Evolutionary conservation across 768 basidiomycete genomes (phyloP), one percentile per base, ranked within the genome.

Genomic region (Boletus rufocinnamomeus): DNA sequence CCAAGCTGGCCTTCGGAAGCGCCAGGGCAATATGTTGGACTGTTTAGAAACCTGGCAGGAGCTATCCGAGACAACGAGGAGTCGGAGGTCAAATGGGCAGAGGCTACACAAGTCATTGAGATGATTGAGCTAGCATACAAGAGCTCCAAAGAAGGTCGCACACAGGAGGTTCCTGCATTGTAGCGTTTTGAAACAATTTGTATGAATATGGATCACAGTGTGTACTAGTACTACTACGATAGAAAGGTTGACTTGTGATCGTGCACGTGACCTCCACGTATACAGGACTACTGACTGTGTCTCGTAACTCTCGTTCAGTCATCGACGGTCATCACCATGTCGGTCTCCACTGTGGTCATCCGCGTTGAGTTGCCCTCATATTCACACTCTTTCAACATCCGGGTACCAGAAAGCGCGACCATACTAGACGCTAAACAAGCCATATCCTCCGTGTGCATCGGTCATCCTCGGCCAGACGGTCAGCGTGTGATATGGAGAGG

Each of bases 401-500:
- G 79, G 44, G 80, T 88, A 27, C 69, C 79, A 25, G 66, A 69
- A 34, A 70, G 74, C 16, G 78, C 78, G 52, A 83, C 84, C 17
- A 76, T 93, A 40, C 74, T 76, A 35, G 81, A 89, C 65, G 76
- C 91, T 58, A 93, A 93, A 75, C 76, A 80, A 56, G 80, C 84
- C 71, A 91, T 93, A 63, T 77, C 74, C 56, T 73, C 69, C 19
- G 69, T 74, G 25, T 92, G 91, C 67, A 72, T 79, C 19, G 91
- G 91, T 27, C 79, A 76, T 60, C 91, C 91, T 44, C 79, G 74
- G 43, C 77, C 82, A 19, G 83, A 84, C n/a, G 88, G 89, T 21
- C 91, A 92, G 72, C 79, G 87, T 57, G 78, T 93, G 57, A 86
- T 93, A 56, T 90, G 85, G 83, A 80, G 84, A 65, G 91, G 91